A percentile compares a stretch with the other conserved stretches of the same genome.
Conservation (phyloP, 2,329 filamentous ascomycete genomes). For the Sordariomycetes sp. region DNA sequence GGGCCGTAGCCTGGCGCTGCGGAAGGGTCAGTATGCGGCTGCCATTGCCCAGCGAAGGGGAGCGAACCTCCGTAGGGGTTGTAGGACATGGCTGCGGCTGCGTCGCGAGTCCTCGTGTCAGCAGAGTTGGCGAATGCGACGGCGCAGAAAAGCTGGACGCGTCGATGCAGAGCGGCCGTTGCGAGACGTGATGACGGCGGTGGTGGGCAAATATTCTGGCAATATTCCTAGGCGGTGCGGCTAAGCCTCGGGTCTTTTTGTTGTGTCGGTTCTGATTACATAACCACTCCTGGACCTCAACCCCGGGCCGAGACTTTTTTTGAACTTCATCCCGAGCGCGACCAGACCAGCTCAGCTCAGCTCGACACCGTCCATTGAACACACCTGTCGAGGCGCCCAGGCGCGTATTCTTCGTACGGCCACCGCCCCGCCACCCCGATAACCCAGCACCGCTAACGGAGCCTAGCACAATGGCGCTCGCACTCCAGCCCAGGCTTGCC, state of each 20-base stretch:
- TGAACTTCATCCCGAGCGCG: not conserved
- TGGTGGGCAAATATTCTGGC: not conserved
- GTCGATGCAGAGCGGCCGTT: not conserved
- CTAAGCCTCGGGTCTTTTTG: not conserved
- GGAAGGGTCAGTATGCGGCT: not conserved
- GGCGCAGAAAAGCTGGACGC: not conserved
- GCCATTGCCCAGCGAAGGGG: not conserved
- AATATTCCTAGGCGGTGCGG: not conserved
- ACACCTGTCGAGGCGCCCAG: not conserved
- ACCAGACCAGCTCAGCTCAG: not conserved
- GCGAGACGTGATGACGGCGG: constrained; percentile 4
- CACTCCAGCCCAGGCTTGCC: not conserved
- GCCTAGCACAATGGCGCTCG: constrained; percentile 1
- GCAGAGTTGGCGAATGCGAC: not conserved
- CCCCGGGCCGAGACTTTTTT: not conserved
- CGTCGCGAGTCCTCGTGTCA: not conserved
- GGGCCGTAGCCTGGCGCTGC: constrained; percentile 45
- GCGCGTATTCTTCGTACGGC: not conserved
- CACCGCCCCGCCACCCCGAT: not conserved
- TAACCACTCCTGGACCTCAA: not conserved
- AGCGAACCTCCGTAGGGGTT: constrained; percentile 48
- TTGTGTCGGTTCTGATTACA: not conserved
- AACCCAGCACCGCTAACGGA: not conserved
- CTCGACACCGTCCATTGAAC: not conserved
- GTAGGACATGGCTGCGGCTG: constrained; percentile 36